Conservation (phyloP, 345 rosid genomes). For the Euphorbia tirucalli region DNA sequence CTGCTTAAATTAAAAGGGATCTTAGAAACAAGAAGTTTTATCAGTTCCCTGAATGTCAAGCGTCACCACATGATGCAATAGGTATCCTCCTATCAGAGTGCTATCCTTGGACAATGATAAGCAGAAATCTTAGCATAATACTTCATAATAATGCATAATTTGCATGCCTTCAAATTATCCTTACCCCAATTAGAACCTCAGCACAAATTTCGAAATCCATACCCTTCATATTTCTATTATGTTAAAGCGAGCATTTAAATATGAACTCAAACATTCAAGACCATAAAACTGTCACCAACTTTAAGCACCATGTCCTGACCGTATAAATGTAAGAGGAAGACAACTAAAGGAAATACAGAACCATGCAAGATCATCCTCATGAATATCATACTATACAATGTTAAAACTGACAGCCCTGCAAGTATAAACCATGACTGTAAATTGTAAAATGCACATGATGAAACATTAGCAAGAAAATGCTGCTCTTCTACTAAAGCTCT, state of each 20-base stretch:
- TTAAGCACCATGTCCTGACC: neutral
- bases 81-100: neutral
- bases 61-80: neutral
- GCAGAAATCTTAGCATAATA: neutral
- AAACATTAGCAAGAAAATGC: neutral
- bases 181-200: neutral
- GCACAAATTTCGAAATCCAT: neutral
- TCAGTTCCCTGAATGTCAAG: neutral
- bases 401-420: neutral
- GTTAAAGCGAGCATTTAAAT: neutral
- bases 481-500: conserved; percentile 3
- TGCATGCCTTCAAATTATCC: neutral
- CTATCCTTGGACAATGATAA: neutral
- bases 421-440: neutral
- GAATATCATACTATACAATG: neutral
- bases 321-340: neutral
- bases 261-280: neutral
- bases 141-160: neutral
- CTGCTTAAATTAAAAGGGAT: neutral
- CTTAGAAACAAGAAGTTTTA: neutral
- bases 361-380: neutral
- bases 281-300: neutral
- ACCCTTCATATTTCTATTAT: neutral
- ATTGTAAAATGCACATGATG: neutral
- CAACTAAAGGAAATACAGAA: neutral